Conservation (phyloP, 345 rosid species). For the Arabis hirsuta region DNA sequence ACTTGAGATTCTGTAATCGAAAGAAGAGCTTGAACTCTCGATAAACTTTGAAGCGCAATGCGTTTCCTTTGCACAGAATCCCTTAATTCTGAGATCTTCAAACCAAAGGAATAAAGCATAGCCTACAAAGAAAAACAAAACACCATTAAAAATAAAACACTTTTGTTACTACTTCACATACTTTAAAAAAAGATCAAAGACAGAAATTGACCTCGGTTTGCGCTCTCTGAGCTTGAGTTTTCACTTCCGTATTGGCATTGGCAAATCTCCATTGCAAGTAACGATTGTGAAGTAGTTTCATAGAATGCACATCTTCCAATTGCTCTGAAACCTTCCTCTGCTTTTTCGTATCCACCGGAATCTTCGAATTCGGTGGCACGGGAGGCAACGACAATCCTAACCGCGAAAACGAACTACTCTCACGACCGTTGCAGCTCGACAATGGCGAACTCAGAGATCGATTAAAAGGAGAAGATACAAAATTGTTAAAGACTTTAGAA, state of each 20-base stretch:
- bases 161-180: too few species aligned
- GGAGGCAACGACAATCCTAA: conserved; percentile 58
- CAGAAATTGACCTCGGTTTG: conserved; percentile 62
- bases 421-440: neutral
- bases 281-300: conserved; percentile 64
- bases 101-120: conserved; percentile 51
- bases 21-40: conserved; percentile 44
- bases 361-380: conserved; percentile 47
- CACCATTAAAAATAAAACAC: neutral
- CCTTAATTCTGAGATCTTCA: conserved; percentile 55
- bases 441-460: conserved; percentile 11
- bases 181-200: too few species aligned
- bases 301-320: conserved; percentile 61
- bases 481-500: conserved; percentile 2
- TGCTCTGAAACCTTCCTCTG: conserved; percentile 52
- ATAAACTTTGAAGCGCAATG: conserved; percentile 52
- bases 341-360: conserved; percentile 45
- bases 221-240: conserved; percentile 51
- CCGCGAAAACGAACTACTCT: conserved; percentile 28
- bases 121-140: conserved; percentile 48
- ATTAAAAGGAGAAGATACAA: conserved; percentile 21
- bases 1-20: conserved; percentile 65
- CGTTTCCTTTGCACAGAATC: conserved; percentile 63
- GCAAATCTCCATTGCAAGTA: conserved; percentile 77
- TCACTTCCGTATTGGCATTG: conserved; percentile 63